Percentiles rank a stretch among this genome's conserved stretches.
These are phyloP conservation scores for Dichomitus squalens DNA, from an alignment of 1,284 basidiomycete genomes.

Conservation along the genomic window DNA sequence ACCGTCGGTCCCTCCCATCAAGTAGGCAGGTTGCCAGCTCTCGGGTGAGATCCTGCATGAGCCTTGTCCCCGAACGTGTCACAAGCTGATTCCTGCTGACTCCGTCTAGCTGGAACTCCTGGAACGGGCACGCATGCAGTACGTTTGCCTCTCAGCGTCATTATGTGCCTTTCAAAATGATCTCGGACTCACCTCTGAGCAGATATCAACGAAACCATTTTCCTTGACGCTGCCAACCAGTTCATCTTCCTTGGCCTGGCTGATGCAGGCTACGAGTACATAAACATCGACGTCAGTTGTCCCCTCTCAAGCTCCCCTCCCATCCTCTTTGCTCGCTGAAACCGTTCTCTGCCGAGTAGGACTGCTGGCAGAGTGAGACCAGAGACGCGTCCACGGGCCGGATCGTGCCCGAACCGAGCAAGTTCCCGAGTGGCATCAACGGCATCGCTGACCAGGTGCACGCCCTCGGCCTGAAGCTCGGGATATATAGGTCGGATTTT, in stretches of 20 bases:
- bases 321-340: neutral
- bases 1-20: conserved; percentile 34
- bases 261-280: conserved; percentile 52
- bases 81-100: neutral
- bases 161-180: neutral
- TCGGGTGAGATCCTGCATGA: conserved; percentile 34
- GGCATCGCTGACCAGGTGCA: conserved; percentile 48
- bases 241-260: conserved; percentile 51
- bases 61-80: too few relatives aligned
- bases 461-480: conserved; percentile 50
- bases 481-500: too few relatives aligned
- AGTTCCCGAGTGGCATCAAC: conserved; percentile 53
- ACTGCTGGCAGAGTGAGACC: conserved; percentile 49
- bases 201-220: conserved; percentile 48
- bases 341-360: conserved; percentile 43
- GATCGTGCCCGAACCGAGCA: conserved; percentile 51
- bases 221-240: conserved; percentile 50
- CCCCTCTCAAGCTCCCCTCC: too few relatives aligned
- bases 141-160: conserved; percentile 3
- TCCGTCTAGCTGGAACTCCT: conserved; percentile 52
- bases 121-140: conserved; percentile 56
- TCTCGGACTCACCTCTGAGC: neutral
- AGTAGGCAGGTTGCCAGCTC: conserved; percentile 38
- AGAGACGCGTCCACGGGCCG: conserved; percentile 43
- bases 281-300: conserved; percentile 54